A percentile compares a stretch with the other conserved stretches of the same genome.
These are phyloP conservation scores for Epichloe gansuensis DNA, from an alignment of 2,329 filamentous ascomycete species.

Conservation along the genomic window DNA sequence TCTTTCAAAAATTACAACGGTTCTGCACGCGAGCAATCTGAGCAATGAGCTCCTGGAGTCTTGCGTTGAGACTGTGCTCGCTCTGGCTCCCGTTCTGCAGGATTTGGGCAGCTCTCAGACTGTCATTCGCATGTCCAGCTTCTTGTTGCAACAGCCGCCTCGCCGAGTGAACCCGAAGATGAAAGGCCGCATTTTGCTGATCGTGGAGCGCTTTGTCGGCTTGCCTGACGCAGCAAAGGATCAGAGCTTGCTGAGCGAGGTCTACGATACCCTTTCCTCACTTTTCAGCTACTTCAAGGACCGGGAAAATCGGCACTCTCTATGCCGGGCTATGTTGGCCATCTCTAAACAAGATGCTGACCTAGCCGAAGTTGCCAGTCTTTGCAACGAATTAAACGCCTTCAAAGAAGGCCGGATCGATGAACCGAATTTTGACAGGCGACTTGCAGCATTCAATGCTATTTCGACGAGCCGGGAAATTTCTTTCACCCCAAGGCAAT, in stretches of 20 bases:
- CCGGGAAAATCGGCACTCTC: constrained; percentile 55
- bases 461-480: constrained; percentile 52
- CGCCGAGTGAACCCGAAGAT: constrained; percentile 69
- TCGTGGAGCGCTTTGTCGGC: constrained; percentile 69
- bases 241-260: constrained; percentile 40
- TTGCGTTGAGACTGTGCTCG: constrained; percentile 67
- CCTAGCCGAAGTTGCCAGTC: constrained; percentile 47
- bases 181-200: constrained; percentile 67
- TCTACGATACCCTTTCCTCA: constrained; percentile 64
- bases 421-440: constrained; percentile 76
- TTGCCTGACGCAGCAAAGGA: constrained; percentile 34
- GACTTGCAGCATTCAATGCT: constrained; percentile 60
- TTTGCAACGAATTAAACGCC: constrained; percentile 74
- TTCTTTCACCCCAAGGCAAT: constrained; percentile 57
- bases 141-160: constrained; percentile 73
- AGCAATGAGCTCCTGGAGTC: constrained; percentile 66
- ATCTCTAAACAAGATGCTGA: constrained; percentile 53
- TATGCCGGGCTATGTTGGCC: constrained; percentile 60
- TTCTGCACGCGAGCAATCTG: constrained; percentile 47
- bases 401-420: constrained; percentile 60
- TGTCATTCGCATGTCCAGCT: constrained; percentile 67
- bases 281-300: constrained; percentile 90
- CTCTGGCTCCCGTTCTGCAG: constrained; percentile 57
- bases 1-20: constrained; percentile 52
- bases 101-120: constrained; percentile 57